Conservation (phyloP, 768 basidiomycete genomes). For the Suillus fuscotomentosus region DNA sequence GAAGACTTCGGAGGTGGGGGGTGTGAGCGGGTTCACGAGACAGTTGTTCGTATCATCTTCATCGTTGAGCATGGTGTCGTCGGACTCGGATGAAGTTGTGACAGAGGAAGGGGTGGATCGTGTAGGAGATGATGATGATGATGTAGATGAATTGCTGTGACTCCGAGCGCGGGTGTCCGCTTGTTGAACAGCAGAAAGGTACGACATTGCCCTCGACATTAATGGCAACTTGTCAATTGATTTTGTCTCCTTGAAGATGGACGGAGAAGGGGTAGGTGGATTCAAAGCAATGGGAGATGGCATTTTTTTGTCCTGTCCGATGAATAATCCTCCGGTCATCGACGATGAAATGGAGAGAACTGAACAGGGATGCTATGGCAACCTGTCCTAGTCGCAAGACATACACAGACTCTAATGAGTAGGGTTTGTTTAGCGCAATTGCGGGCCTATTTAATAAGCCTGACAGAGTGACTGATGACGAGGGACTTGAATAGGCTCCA, state of each 20-base stretch:
- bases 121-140: slow-evolving; percentile 65
- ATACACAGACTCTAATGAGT: neutral
- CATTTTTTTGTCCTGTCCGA: slow-evolving; percentile 24
- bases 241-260: slow-evolving; percentile 63
- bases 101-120: slow-evolving; percentile 73
- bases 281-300: slow-evolving; percentile 67
- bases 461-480: neutral
- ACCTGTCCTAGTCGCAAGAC: neutral
- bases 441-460: no score
- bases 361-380: neutral
- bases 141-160: slow-evolving; percentile 41
- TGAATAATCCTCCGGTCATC: slow-evolving; percentile 7
- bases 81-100: slow-evolving; percentile 68
- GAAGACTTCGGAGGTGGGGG: slow-evolving; percentile 80
- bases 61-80: slow-evolving; percentile 60
- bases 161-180: slow-evolving; percentile 68
- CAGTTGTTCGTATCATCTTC: slow-evolving; percentile 57
- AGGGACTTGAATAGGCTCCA: neutral
- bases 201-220: slow-evolving; percentile 53
- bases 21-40: slow-evolving; percentile 57
- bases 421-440: no score
- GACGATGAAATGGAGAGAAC: slow-evolving; percentile 8
- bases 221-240: slow-evolving; percentile 33
- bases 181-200: slow-evolving; percentile 62
- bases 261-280: slow-evolving; percentile 47